Percentiles rank a stretch among this genome's conserved stretches.
These are phyloP conservation scores for Caryopteris hybrid DNA, from an alignment of 305 asterid species.

Conservation along the genomic window DNA sequence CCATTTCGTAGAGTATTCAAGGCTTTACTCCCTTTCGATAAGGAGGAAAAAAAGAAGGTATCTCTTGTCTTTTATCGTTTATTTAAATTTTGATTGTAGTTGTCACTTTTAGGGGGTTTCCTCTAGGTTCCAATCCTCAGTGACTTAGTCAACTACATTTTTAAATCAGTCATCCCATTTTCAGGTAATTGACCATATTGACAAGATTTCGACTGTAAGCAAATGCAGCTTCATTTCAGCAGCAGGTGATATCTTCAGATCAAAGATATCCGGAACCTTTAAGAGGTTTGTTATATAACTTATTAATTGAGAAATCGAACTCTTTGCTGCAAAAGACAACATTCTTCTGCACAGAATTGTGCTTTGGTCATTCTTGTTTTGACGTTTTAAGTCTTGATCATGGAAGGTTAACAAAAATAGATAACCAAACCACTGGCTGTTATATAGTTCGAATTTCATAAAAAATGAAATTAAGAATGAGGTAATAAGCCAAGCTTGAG, in stretches of 20 bases:
- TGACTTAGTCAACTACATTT: slow-evolving; percentile 17
- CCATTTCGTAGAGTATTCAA: slow-evolving; percentile 76
- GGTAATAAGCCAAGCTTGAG: slow-evolving; percentile 1
- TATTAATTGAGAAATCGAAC: not conserved
- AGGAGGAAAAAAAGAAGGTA: slow-evolving; percentile 90
- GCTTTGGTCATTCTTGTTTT: slow-evolving; percentile 8
- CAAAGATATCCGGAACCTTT: slow-evolving; percentile 92
- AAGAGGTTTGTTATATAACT: slow-evolving; percentile 52
- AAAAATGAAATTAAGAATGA: not conserved
- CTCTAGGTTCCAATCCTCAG: slow-evolving; percentile 20
- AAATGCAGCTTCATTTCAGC: slow-evolving; percentile 89
- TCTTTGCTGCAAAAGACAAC: not conserved
- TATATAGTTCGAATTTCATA: not conserved
- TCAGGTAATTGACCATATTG: slow-evolving; percentile 86
- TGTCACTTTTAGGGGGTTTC: not conserved
- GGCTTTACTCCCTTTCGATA: slow-evolving; percentile 80
- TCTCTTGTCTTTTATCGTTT: slow-evolving; percentile 8
- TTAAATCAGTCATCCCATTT: slow-evolving; percentile 15
- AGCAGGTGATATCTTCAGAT: slow-evolving; percentile 80
- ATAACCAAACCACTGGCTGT: not conserved
- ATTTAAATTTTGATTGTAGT: not conserved
- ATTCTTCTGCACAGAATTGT: not conserved
- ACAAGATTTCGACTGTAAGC: slow-evolving; percentile 80
- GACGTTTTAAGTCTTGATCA: slow-evolving; percentile 9
- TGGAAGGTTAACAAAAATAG: slow-evolving; percentile 1